phyloP scores from a whole-genome alignment of 2,329 filamentous ascomycete species.

The Aspergillus calidoustus region DNA sequence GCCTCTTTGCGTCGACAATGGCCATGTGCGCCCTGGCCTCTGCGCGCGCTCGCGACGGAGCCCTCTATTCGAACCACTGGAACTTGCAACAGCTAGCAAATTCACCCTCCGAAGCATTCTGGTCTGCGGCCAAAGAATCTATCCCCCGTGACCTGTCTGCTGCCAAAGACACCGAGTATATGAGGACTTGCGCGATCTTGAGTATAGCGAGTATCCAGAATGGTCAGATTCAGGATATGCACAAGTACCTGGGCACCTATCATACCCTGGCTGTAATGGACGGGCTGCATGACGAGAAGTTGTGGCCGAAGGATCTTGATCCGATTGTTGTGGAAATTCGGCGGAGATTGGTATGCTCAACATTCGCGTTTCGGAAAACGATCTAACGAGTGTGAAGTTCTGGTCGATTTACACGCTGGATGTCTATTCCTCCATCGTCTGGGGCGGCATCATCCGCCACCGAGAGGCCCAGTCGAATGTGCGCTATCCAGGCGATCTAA shows the following conservation, averaged over 20 bases:
- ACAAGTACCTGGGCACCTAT: slow-evolving; percentile 9
- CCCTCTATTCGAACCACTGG: slow-evolving; percentile 3
- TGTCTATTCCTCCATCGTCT: slow-evolving; percentile 12
- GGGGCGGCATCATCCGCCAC: slow-evolving; percentile 7
- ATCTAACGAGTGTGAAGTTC: neutral
- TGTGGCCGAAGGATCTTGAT: slow-evolving; percentile 8
- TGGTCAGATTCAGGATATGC: slow-evolving; percentile 11
- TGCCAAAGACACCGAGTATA: slow-evolving; percentile 1
- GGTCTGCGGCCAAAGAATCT: slow-evolving; percentile 6
- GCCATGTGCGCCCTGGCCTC: slow-evolving; percentile 10
- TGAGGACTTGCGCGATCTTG: slow-evolving; percentile 1
- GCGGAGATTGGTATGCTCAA: slow-evolving; percentile 5
- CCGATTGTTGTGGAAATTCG: slow-evolving; percentile 4
- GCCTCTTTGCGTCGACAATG: slow-evolving; percentile 7
- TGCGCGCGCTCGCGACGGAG: slow-evolving; percentile 7
- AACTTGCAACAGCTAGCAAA: neutral
- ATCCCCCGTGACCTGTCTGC: slow-evolving; percentile 5
- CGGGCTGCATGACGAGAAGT: slow-evolving; percentile 8
- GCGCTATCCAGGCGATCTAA: neutral
- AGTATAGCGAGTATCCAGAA: slow-evolving; percentile 10
- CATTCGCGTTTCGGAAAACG: neutral
- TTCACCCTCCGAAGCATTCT: slow-evolving; percentile 5
- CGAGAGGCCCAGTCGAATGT: slow-evolving; percentile 9
- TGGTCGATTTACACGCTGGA: slow-evolving; percentile 12
- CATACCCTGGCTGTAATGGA: slow-evolving; percentile 7